Conservation (phyloP, 225 moss, liverwort and hornwort species). For the Takakia lepidozioides region DNA sequence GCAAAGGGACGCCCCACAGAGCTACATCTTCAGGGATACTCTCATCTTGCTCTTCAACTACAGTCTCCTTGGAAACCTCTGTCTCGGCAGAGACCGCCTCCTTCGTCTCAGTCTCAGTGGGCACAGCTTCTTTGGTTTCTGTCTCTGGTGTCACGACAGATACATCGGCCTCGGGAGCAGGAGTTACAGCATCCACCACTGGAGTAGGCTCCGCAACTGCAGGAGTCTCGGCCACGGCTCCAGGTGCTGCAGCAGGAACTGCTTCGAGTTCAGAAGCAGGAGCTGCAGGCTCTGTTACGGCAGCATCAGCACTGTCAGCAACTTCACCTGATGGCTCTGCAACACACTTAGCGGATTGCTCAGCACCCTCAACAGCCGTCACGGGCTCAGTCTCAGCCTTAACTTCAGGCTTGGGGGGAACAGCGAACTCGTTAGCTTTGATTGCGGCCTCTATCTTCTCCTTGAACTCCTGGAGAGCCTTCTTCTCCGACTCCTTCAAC, state of each 20-base stretch:
- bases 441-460: constrained; percentile 39
- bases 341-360: not conserved
- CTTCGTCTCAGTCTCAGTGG: not conserved
- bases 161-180: constrained; percentile 5
- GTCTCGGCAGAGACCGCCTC: not conserved
- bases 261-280: not conserved
- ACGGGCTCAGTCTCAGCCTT: constrained; percentile 1
- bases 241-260: constrained; percentile 2
- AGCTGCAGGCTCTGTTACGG: not conserved
- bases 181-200: not conserved
- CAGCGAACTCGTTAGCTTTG: constrained; percentile 28
- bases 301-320: constrained; percentile 2
- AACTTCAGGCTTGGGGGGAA: constrained; percentile 21
- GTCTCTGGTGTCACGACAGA: not conserved
- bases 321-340: not conserved
- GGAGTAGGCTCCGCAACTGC: not conserved
- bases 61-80: constrained; percentile 4
- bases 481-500: constrained; percentile 39
- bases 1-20: constrained; percentile 47
- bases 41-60: constrained; percentile 9
- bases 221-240: constrained; percentile 1
- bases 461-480: constrained; percentile 42
- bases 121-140: constrained; percentile 3
- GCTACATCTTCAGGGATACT: constrained; percentile 36
- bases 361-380: not conserved